Evolutionary conservation across 495 filamentous ascomycete genomes (phyloP).

Genomic region (Astrocystis sublimbata): DNA sequence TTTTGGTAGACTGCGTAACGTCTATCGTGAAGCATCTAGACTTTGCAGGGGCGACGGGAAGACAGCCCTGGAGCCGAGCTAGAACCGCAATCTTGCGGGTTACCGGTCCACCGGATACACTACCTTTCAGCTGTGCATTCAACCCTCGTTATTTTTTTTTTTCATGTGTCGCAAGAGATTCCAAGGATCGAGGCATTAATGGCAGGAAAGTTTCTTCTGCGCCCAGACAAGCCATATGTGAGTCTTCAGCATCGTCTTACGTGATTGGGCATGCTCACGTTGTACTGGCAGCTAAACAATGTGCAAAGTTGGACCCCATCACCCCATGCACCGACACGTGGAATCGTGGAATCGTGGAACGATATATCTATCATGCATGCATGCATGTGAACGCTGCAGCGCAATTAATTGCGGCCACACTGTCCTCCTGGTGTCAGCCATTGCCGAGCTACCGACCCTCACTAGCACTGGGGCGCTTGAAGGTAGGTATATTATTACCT

Average conservation of each 20-base stretch:
- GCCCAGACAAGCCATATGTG: neutral
- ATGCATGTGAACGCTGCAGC: neutral
- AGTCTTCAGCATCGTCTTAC: neutral
- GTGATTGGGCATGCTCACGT: neutral
- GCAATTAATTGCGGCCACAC: neutral
- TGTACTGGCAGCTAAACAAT: neutral
- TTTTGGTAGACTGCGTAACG: neutral
- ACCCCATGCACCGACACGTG: neutral
- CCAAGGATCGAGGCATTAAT: neutral
- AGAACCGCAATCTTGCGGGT: constrained; percentile 1
- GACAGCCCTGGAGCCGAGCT: neutral
- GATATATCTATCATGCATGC: neutral
- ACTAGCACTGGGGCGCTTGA: too few relatives aligned
- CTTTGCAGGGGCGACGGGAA: neutral
- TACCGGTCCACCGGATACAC: neutral
- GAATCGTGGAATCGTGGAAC: neutral
- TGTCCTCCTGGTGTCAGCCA: neutral
- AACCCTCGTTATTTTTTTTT: too few relatives aligned
- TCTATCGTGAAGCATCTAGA: neutral
- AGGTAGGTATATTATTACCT: too few relatives aligned
- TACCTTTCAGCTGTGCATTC: neutral
- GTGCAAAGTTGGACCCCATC: too few relatives aligned
- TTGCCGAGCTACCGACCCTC: neutral
- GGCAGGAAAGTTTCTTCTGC: neutral
- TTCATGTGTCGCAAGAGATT: too few relatives aligned